Evolutionary conservation across 228 moss, liverwort and hornwort species (phyloP).

Genomic region (Sphagnum magellanicum): DNA sequence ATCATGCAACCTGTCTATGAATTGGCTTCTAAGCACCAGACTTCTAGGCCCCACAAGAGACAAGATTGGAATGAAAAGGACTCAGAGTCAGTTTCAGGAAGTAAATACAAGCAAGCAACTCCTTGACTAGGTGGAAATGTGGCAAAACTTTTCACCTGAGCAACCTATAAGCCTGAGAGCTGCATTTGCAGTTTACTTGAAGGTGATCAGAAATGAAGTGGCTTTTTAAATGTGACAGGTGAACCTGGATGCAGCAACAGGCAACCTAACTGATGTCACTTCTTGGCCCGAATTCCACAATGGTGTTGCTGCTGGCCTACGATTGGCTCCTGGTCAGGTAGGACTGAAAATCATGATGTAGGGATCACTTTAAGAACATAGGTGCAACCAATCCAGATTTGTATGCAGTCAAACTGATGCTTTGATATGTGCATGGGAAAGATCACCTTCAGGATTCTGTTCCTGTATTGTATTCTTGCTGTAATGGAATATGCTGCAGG

Average conservation of each 20-base stretch:
- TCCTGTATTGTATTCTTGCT: too few relatives aligned
- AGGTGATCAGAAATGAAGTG: neutral
- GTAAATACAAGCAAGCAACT: too few relatives aligned
- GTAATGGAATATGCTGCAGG: too few relatives aligned
- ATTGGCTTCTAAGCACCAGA: too few relatives aligned
- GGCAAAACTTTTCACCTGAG: too few relatives aligned
- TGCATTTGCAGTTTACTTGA: too few relatives aligned
- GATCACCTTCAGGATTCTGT: too few relatives aligned
- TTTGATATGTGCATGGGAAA: neutral
- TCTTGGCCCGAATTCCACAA: slow-evolving; percentile 99
- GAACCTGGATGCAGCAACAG: slow-evolving; percentile 77
- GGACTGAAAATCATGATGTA: neutral
- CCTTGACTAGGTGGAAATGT: too few relatives aligned
- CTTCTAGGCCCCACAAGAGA: too few relatives aligned
- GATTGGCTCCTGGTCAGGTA: slow-evolving; percentile 84
- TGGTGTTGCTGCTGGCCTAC: slow-evolving; percentile 95
- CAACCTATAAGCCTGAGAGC: too few relatives aligned
- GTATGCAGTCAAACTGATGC: neutral
- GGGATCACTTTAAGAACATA: neutral
- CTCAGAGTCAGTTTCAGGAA: too few relatives aligned
- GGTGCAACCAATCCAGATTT: neutral
- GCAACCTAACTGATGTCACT: slow-evolving; percentile 80
- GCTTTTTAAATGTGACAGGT: slow-evolving; percentile 12
- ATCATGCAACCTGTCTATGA: neutral
- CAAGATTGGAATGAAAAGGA: too few relatives aligned